phyloP scores from a whole-genome alignment of 192 early-diverging fungal genomes.

The Phycomyces nitens region DNA sequence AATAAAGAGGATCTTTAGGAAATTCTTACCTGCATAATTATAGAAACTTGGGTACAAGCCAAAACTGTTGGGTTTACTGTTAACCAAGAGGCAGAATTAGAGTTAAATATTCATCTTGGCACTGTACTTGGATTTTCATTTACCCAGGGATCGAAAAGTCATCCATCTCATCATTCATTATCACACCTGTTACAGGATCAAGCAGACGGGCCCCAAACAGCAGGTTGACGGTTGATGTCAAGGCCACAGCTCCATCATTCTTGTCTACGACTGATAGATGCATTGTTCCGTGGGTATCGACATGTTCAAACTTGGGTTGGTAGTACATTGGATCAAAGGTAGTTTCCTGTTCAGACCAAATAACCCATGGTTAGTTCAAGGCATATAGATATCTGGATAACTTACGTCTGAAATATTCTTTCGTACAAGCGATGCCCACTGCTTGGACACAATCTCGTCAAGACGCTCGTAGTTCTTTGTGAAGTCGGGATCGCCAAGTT shows the following conservation, averaged over 20 bases:
- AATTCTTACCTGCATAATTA: conserved; percentile 61
- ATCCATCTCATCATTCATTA: conserved; percentile 96
- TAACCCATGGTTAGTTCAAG: background rate
- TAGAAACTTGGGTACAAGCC: conserved; percentile 80
- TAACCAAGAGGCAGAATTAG: background rate
- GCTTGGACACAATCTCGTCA: conserved; percentile 63
- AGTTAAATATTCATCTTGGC: background rate
- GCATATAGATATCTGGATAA: background rate
- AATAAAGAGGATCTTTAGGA: background rate
- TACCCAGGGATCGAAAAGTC: conserved; percentile 81
- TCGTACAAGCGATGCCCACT: conserved; percentile 61
- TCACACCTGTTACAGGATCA: conserved; percentile 82
- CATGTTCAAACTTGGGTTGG: conserved; percentile 70
- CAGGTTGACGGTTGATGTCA: conserved; percentile 90
- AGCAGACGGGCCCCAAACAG: conserved; percentile 86
- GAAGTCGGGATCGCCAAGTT: conserved; percentile 79
- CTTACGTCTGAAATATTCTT: conserved; percentile 68
- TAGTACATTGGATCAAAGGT: conserved; percentile 77
- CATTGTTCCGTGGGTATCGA: conserved; percentile 86
- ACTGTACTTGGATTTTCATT: background rate
- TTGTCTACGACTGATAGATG: conserved; percentile 80
- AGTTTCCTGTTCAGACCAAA: conserved; percentile 2
- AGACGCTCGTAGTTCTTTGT: conserved; percentile 57
- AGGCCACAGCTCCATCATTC: conserved; percentile 71
- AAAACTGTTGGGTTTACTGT: conserved; percentile 58